These are phyloP conservation scores for Botrytis pseudocinerea DNA, from an alignment of 2,329 filamentous ascomycete species.

Conservation along the genomic window DNA sequence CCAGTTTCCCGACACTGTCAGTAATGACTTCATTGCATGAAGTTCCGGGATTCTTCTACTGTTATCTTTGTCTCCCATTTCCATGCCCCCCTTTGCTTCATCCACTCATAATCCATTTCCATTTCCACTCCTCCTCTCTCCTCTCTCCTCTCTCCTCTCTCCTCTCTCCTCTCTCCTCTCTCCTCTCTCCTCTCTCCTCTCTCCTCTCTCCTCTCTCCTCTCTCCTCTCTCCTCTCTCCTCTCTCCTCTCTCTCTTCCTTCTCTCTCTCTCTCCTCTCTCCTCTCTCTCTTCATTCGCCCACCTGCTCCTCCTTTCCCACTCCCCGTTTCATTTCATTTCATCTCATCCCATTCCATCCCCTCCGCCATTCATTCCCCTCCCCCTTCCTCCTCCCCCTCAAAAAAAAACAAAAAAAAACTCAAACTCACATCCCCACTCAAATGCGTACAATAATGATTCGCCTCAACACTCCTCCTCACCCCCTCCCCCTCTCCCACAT, in stretches of 20 bases:
- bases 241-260: neutral
- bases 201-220: no score
- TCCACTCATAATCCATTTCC: neutral
- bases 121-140: neutral
- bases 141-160: neutral
- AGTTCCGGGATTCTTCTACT: neutral
- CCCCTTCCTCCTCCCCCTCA: no score
- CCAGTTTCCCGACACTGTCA: neutral
- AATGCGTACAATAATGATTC: slow-evolving; percentile 82
- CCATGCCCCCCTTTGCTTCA: neutral
- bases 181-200: neutral
- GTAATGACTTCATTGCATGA: neutral
- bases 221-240: no score
- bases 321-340: accelerated
- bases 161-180: no score
- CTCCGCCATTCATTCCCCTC: no score
- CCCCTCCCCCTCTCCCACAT: slow-evolving; percentile 50
- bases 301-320: neutral
- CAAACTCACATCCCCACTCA: slow-evolving; percentile 70
- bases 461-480: slow-evolving; percentile 64
- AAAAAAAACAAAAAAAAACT: slow-evolving; percentile 45
- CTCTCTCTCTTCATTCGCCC: no score
- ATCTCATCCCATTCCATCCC: no score
- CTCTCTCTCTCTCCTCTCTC: no score
- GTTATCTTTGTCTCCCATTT: neutral